Evolutionary conservation across 2,329 filamentous ascomycete species (phyloP).

Genomic region (Xylariaceae sp.): DNA sequence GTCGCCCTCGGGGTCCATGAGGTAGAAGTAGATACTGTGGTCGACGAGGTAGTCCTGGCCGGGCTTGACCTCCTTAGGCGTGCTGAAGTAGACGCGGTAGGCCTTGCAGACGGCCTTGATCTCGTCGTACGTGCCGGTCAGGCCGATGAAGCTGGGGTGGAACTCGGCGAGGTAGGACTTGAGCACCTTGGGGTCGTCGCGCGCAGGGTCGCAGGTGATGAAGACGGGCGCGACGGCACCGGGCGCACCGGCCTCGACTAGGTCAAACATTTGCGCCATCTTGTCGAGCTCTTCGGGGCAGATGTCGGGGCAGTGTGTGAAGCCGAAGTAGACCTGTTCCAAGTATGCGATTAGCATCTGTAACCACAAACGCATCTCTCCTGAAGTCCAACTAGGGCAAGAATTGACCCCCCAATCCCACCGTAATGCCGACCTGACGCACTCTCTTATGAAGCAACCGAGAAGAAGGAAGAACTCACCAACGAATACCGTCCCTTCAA

Average conservation of each 20-base stretch:
- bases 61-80: conserved; percentile 78
- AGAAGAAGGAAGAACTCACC: conserved; percentile 42
- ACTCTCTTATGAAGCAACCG: too few species aligned
- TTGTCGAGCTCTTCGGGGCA: conserved; percentile 99
- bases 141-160: conserved; percentile 75
- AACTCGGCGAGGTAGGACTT: conserved; percentile 87
- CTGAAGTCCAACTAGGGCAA: background rate
- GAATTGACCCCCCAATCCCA: background rate
- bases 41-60: conserved; percentile 97
- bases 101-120: conserved; percentile 93
- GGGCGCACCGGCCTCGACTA: conserved; percentile 49
- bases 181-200: conserved; percentile 80
- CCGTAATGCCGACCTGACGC: too few species aligned
- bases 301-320: conserved; percentile 97
- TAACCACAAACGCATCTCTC: too few species aligned
- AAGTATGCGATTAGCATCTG: conserved; percentile 1
- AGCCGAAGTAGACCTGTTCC: conserved; percentile 90
- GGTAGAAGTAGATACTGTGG: conserved; percentile 98
- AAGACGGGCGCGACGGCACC: conserved; percentile 70
- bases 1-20: conserved; percentile 98
- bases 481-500: conserved; percentile 82
- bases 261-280: conserved; percentile 93
- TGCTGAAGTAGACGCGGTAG: conserved; percentile 96
- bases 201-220: conserved; percentile 89
- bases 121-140: conserved; percentile 91